Conservation (phyloP, 176 grass and related monocot species). For the Dendrocalamus sinicus region DNA sequence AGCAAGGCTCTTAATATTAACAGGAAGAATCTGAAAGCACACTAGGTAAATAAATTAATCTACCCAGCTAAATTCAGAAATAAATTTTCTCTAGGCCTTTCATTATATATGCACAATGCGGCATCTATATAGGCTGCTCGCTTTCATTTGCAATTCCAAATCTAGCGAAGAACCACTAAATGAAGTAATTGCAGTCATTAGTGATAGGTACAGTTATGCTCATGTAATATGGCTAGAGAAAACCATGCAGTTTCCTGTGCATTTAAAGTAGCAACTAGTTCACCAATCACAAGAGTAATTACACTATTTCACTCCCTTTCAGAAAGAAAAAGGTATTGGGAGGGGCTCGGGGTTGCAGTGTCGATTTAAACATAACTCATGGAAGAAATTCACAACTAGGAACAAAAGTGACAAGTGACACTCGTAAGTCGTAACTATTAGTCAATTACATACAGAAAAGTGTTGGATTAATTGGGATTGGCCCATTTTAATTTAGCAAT, state of each 20-base stretch:
- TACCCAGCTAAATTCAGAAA: neutral
- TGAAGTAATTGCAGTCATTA: neutral
- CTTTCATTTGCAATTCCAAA: neutral
- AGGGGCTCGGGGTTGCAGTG: neutral
- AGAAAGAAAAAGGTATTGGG: neutral
- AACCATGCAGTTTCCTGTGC: conserved; percentile 6
- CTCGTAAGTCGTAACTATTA: conserved; percentile 2
- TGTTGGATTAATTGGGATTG: no score
- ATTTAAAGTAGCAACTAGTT: conserved; percentile 15
- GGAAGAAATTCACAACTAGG: neutral
- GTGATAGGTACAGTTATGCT: neutral
- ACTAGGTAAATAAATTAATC: neutral
- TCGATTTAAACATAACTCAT: neutral
- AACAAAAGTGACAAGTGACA: neutral
- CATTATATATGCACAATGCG: conserved; percentile 22
- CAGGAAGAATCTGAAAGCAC: conserved; percentile 64
- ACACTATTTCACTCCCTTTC: conserved; percentile 1
- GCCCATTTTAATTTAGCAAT: no score
- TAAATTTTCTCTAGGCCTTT: conserved; percentile 3
- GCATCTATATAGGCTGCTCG: neutral
- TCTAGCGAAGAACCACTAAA: neutral
- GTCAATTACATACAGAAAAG: conserved; percentile 12
- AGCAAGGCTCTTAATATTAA: conserved; percentile 93
- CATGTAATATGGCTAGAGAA: neutral
- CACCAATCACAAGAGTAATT: neutral